Evolutionary conservation across 345 rosid genomes (phyloP).

Genomic region (Lenwebbia sp.): DNA sequence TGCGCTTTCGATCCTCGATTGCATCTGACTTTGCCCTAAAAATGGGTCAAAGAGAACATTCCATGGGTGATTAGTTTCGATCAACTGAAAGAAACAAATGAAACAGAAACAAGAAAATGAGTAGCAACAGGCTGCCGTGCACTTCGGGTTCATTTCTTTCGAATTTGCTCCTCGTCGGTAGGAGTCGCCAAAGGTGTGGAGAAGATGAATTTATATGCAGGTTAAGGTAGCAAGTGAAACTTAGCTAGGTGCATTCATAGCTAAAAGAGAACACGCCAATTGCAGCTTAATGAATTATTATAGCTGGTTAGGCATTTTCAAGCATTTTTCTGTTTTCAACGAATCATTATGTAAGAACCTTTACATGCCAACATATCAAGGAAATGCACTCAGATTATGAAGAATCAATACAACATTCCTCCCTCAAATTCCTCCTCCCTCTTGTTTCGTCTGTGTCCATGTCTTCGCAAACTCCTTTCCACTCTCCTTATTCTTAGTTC

Average conservation of each 20-base stretch:
- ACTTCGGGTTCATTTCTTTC: background rate
- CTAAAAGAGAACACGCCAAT: background rate
- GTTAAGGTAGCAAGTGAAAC: background rate
- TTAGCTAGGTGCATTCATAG: background rate
- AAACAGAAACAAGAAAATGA: background rate
- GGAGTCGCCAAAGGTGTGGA: background rate
- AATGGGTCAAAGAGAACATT: background rate
- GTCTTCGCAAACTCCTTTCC: background rate
- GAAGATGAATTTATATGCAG: background rate
- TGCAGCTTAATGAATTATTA: background rate
- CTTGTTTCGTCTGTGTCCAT: background rate
- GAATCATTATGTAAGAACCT: background rate
- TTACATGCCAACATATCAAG: background rate
- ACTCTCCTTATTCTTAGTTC: background rate
- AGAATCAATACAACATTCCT: background rate
- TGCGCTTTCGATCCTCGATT: background rate
- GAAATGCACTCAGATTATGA: background rate
- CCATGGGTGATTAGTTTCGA: background rate
- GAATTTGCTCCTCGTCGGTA: background rate
- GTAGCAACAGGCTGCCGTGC: background rate
- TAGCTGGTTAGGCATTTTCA: background rate
- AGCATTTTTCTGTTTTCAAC: background rate
- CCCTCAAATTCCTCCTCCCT: background rate
- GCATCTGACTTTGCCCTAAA: background rate
- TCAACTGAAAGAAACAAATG: background rate